Evolutionary conservation across 1,284 basidiomycete species (phyloP), one percentile per base, ranked within the genome.

Genomic region (Marasmius oreades): DNA sequence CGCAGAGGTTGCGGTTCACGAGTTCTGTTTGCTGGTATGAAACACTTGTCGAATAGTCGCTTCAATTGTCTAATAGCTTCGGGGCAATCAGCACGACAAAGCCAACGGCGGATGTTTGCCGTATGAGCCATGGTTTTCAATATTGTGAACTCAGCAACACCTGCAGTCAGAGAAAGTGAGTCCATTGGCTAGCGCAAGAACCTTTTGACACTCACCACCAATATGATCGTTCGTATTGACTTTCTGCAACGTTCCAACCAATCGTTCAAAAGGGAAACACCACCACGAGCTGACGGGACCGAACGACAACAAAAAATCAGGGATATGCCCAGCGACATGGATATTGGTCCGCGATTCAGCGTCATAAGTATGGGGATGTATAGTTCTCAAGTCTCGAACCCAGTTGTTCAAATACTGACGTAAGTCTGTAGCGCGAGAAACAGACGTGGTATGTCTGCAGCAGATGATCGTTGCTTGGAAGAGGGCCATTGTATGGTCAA

Each of bases 281-380:
- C 67, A 68, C 66, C 66, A 69, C 2, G 57, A 58, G 16, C 56
- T 60, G 18, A 61, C 55, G 11, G 66, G 66, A 5, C 66, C 66
- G 48, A 64, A 69, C 1, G 54, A 45, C 7, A 34, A n/a, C 6
- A 69, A 55, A 44, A 63, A 66, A n/a, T 64, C 55, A 16, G 47
- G 51, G 8, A 69, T 59, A 34, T 67, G 66, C 20, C 63, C 53
- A 6, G 64, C 60, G 8, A 59, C 47, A 48, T 67, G 56, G 22
- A 53, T 53, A 23, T 53, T 53, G 4, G 56, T 63, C 14, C 61
- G 52, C 31, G 60, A 56, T 11, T 55, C 33, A 6, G 43, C 50
- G 23, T 61, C 37, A 16, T 39, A 24, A 5, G 44, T 44, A n/a
- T 53, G 51, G 11, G 60, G 61, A 52, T 54, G 58, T 1, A 66